Evolutionary conservation across 148 eudicot genomes (phyloP), one percentile per base, ranked within the genome.

Genomic region (Cornus kousa): DNA sequence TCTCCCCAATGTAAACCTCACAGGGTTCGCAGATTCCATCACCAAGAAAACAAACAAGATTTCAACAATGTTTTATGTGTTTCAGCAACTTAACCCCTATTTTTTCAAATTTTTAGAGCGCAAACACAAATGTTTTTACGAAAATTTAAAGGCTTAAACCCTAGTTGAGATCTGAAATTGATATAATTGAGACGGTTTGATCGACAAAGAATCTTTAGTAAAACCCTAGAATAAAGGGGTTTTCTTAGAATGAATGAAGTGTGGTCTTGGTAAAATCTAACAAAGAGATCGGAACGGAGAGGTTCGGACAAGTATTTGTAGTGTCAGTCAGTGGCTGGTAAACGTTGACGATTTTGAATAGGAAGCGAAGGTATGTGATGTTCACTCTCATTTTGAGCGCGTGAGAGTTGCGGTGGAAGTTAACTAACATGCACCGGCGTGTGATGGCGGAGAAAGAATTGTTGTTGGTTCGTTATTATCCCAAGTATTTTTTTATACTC

Each of bases 1-100:
- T 33, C 85, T 91, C 75, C 91, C 90, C 70, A 90, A 33, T 14
- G 86, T 79, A 78, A 87, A 83, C 70, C 95, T 84, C 14, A 80
- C 83, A 68, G 92, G 75, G 76, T 82, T 62, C 39, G 65, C 40
- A 10, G 71, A 35, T 0, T 82, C 87, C 86, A 82, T 83, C 20
- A 11, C 31, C 10, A 46, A 46, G 55, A 77, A 5, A 19, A 0
- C 24, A 17, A 62, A 62, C 2, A 3, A n/a, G 23, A 62, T 0
- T n/a, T 62, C 66, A 16, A 60, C 22, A 17, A 60, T 19, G 28
- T 12, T 17, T 57, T 57, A 48, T 11, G 12, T 11, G 53, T 48
- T 48, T 11, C 53, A 48, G 53, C 37, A 35, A 35, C 37, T 35
- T 35, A 35, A 35, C 3, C 37, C 37, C 37, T 35, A 35, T 1